Base-by-base conservation (phyloP, 306 rosid species). In the Leucaena leucocephala region DNA sequence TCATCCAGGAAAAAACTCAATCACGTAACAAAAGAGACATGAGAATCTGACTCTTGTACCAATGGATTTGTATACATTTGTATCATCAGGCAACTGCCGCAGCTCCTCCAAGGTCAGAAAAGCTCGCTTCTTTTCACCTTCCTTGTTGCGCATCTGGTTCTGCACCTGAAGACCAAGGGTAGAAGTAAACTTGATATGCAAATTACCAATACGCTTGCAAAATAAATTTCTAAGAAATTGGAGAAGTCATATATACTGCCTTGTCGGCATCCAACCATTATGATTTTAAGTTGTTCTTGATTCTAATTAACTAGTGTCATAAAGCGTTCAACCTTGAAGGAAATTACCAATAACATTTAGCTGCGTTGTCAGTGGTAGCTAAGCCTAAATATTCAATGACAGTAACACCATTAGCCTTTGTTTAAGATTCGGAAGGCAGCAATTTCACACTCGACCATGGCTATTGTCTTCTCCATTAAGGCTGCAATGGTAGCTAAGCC, bases 121-220 rank as follows among this genome's bases (percentile, higher is more conserved):
- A 68, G 99, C 96, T 6, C 99, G 97, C 85, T 95, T 95, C 86
- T 91, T 95, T 75, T 93, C 99, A 22, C 93, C 93, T 76, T 95
- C 99, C 78, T 95, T 95, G 87, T 86, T 83, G 43, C 99, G 89
- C 82, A 91, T 83, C 90, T 95, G 99, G 65, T 46, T 90, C 83
- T 95, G 99, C 80, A 95, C 92, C 98, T 95, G 91, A 80, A 71
- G 50, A 71, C 65, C 81, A 88, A n/a, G 38, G n/a, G 11, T 72
- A 27, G 35, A 57, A 10, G 34, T 33, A 48, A 78, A 78, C 48
- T 63, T 38, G 46, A 49, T 42, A 45, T 55, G 19, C 67, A 43
- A 49, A 45, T 40, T 64, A 49, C 44, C 17, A 59, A 59, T 10
- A 27, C 33, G 7, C 65, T 59, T 59, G 65, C 16, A 59, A 27